A percentile compares a stretch with the other conserved stretches of the same genome.
These are phyloP conservation scores for Populus euphratica DNA, from an alignment of 345 rosid species.

Conservation along the genomic window DNA sequence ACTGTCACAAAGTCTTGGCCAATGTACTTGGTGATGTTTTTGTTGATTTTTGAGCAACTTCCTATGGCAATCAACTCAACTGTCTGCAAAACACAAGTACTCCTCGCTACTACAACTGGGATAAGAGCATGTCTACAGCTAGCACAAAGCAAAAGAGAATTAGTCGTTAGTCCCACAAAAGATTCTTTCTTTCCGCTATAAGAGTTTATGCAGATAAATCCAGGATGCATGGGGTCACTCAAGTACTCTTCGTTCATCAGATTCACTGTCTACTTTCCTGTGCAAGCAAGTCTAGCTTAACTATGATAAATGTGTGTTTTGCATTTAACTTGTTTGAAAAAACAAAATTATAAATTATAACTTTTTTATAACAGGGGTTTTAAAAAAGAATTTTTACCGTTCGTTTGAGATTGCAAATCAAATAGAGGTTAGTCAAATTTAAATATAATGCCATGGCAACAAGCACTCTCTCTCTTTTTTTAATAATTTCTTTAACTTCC, in stretches of 20 bases:
- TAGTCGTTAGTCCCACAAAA: slow-evolving; percentile 24
- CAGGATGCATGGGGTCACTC: slow-evolving; percentile 44
- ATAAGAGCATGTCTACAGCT: slow-evolving; percentile 6
- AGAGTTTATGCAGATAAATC: slow-evolving; percentile 37
- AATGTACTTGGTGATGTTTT: slow-evolving; percentile 15
- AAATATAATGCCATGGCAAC: background rate
- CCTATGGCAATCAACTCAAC: background rate
- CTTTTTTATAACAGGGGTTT: too few species aligned
- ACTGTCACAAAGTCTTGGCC: slow-evolving; percentile 8
- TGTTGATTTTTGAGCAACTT: slow-evolving; percentile 12
- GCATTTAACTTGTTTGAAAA: too few species aligned
- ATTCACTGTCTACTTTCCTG: slow-evolving; percentile 29
- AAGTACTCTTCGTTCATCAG: slow-evolving; percentile 8
- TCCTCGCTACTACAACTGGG: slow-evolving; percentile 2
- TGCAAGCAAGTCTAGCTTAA: slow-evolving; percentile 20
- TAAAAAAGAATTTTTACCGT: too few species aligned
- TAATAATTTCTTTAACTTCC: background rate
- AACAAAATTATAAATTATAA: too few species aligned
- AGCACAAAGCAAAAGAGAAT: background rate
- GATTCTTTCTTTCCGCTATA: slow-evolving; percentile 31
- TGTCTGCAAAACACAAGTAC: background rate
- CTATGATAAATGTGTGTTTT: background rate
- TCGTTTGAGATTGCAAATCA: too few species aligned
- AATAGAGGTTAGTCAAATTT: too few species aligned
- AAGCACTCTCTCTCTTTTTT: background rate